A percentile compares a stretch with the other conserved stretches of the same genome.
phyloP scores from a whole-genome alignment of 331 rosid genomes.

The Malus hybrid region DNA sequence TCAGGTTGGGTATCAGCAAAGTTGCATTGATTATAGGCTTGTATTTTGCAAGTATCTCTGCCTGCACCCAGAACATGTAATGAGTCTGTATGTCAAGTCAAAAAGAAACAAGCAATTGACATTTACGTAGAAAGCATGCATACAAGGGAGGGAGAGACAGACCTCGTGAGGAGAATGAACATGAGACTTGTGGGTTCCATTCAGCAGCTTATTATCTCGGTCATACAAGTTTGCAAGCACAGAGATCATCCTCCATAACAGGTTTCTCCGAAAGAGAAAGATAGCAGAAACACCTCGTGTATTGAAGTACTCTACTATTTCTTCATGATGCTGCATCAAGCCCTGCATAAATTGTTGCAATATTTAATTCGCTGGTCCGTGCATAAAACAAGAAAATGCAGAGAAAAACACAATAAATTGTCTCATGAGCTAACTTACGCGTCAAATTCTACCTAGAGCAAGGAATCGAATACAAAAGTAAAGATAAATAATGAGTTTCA shows the following conservation, averaged over 20 bases:
- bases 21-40: constrained; percentile 72
- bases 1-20: constrained; percentile 46
- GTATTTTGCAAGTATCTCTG: constrained; percentile 83
- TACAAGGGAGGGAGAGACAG: constrained; percentile 14
- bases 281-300: constrained; percentile 69
- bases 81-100: background rate
- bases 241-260: constrained; percentile 88
- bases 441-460: background rate
- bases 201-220: constrained; percentile 55
- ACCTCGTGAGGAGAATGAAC: constrained; percentile 91
- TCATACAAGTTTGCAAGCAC: constrained; percentile 83
- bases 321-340: constrained; percentile 75
- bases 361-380: background rate
- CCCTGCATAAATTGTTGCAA: constrained; percentile 55
- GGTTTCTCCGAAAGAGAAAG: constrained; percentile 94
- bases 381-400: background rate
- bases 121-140: background rate
- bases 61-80: constrained; percentile 43
- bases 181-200: constrained; percentile 98
- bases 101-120: background rate
- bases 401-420: background rate
- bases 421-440: background rate
- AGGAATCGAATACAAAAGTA: background rate
- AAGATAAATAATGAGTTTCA: background rate
- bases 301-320: constrained; percentile 67